These are phyloP conservation scores for Coniferiporia sulphurascens DNA, from an alignment of 1,284 basidiomycete genomes.

Conservation along the genomic window DNA sequence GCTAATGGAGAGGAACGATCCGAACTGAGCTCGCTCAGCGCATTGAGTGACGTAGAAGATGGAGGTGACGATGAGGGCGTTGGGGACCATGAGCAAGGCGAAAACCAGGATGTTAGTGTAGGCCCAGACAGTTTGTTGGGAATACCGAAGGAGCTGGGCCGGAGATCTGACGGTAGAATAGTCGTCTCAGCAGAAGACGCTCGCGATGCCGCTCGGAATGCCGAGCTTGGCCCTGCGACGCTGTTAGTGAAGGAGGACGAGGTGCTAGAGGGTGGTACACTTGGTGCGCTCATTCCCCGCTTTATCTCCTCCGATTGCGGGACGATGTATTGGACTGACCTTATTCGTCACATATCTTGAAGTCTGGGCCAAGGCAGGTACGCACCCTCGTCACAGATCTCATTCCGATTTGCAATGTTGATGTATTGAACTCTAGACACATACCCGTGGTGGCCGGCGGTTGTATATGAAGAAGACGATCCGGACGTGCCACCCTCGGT, in stretches of 20 bases:
- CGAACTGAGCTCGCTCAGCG: slow-evolving; percentile 31
- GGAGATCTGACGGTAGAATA: slow-evolving; percentile 1
- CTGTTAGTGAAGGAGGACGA: slow-evolving; percentile 27
- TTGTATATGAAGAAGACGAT: slow-evolving; percentile 50
- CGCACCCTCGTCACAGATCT: slow-evolving; percentile 22
- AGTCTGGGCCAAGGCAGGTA: slow-evolving; percentile 67
- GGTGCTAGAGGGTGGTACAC: slow-evolving; percentile 32
- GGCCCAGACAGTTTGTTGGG: not conserved
- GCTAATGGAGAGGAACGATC: slow-evolving; percentile 20
- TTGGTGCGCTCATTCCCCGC: slow-evolving; percentile 27
- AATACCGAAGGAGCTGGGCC: not conserved
- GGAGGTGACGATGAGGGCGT: slow-evolving; percentile 8
- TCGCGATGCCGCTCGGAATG: slow-evolving; percentile 7
- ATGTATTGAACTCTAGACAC: slow-evolving; percentile 35
- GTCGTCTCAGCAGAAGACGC: slow-evolving; percentile 5
- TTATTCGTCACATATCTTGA: slow-evolving; percentile 13
- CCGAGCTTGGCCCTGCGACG: slow-evolving; percentile 19
- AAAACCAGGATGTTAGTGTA: not conserved
- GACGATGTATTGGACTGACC: slow-evolving; percentile 10
- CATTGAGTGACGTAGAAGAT: slow-evolving; percentile 26
- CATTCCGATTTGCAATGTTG: not conserved
- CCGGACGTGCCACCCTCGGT: slow-evolving; percentile 47
- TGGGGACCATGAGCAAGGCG: not conserved
- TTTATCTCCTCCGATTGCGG: slow-evolving; percentile 16
- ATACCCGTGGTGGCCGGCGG: slow-evolving; percentile 66